Percentiles rank a stretch among this genome's conserved stretches.
These are phyloP conservation scores for Aspergillus fumigatiaffinis DNA, from an alignment of 2,329 filamentous ascomycete species.

Conservation along the genomic window DNA sequence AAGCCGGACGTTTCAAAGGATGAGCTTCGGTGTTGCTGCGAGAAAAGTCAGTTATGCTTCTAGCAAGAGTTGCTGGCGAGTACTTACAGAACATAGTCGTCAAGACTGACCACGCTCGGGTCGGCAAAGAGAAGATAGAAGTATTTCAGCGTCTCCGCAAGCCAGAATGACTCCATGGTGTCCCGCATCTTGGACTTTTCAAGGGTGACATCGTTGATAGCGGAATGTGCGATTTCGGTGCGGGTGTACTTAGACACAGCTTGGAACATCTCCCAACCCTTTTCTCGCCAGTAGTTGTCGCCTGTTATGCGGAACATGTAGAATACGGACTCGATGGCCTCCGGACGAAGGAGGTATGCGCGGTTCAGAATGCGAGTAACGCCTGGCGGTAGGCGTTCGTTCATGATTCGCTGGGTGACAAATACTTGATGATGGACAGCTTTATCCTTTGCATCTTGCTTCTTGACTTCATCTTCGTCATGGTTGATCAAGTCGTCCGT, in stretches of 20 bases:
- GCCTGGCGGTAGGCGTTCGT: constrained; percentile 42
- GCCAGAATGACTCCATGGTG: constrained; percentile 73
- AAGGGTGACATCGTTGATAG: constrained; percentile 62
- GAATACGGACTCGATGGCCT: constrained; percentile 78
- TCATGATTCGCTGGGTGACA: constrained; percentile 36
- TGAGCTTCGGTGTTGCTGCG: constrained; percentile 24
- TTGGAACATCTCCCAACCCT: constrained; percentile 71
- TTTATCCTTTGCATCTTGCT: constrained; percentile 9
- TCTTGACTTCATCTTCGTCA: background rate
- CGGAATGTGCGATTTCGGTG: constrained; percentile 60
- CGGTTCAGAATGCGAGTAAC: constrained; percentile 36
- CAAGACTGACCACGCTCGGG: constrained; percentile 40
- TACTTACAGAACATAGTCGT: constrained; percentile 46
- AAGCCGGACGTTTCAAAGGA: constrained; percentile 22
- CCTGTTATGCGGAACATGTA: constrained; percentile 73
- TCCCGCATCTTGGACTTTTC: constrained; percentile 47
- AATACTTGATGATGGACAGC: constrained; percentile 36
- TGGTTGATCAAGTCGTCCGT: constrained; percentile 2
- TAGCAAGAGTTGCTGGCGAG: background rate
- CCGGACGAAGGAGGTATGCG: constrained; percentile 52
- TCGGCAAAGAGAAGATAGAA: constrained; percentile 47
- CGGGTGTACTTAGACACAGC: constrained; percentile 59
- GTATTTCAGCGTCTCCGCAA: constrained; percentile 50
- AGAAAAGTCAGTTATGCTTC: constrained; percentile 1
- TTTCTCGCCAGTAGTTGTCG: constrained; percentile 60